Percentiles rank a stretch among this genome's conserved stretches.
phyloP scores from a whole-genome alignment of 345 rosid genomes.

The Bruguiera gymnorhiza region DNA sequence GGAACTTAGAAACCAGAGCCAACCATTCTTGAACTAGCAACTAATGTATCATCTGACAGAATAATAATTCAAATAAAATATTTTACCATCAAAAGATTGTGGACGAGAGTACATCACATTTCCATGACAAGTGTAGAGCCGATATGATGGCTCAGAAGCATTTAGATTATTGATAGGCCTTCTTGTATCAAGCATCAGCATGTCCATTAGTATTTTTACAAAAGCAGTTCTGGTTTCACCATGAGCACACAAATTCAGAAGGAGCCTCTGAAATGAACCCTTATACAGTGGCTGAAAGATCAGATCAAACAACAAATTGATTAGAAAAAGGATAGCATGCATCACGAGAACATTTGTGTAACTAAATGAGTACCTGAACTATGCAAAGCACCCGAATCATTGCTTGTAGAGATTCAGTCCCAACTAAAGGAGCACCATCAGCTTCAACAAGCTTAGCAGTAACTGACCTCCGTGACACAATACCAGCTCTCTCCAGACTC shows the following conservation, averaged over 20 bases:
- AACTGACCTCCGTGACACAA: slow-evolving; percentile 60
- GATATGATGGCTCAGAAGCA: slow-evolving; percentile 59
- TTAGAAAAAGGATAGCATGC: slow-evolving; percentile 6
- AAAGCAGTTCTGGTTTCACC: slow-evolving; percentile 71
- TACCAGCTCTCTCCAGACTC: slow-evolving; percentile 56
- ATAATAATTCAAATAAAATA: not conserved
- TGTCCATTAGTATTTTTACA: slow-evolving; percentile 77
- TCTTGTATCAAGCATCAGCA: slow-evolving; percentile 77
- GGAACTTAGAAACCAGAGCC: too few relatives aligned
- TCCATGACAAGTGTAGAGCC: slow-evolving; percentile 90
- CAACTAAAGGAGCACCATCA: slow-evolving; percentile 87
- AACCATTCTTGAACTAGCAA: not conserved
- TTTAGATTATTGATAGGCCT: slow-evolving; percentile 42
- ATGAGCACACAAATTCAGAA: slow-evolving; percentile 88
- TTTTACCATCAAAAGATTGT: slow-evolving; percentile 76
- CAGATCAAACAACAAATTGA: slow-evolving; percentile 8
- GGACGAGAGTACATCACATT: slow-evolving; percentile 94
- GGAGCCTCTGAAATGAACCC: slow-evolving; percentile 89
- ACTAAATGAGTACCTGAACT: slow-evolving; percentile 65
- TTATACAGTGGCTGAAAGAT: slow-evolving; percentile 79
- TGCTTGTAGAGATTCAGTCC: slow-evolving; percentile 70
- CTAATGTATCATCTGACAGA: not conserved
- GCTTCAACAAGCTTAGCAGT: slow-evolving; percentile 74
- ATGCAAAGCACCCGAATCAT: slow-evolving; percentile 86
- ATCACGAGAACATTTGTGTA: not conserved